Percentiles rank a stretch among this genome's conserved stretches.
Conservation (phyloP, 2,329 filamentous ascomycete genomes). For the Apiospora aurea region DNA sequence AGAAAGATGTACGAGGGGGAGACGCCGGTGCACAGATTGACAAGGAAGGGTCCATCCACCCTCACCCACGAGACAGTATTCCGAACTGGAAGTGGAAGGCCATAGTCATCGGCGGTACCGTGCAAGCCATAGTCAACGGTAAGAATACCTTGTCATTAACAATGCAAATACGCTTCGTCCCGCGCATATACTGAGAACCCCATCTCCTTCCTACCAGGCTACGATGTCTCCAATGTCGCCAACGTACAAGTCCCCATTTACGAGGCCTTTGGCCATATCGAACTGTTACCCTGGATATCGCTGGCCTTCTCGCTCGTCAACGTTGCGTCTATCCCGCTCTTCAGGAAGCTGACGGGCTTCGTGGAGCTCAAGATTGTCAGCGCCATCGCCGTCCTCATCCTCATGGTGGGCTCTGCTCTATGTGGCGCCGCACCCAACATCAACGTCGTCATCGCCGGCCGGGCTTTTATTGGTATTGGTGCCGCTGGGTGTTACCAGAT, state of each 20-base stretch:
- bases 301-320: constrained; percentile 45
- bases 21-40: not conserved
- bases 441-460: constrained; percentile 41
- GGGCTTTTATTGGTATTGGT: constrained; percentile 43
- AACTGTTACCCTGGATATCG: constrained; percentile 49
- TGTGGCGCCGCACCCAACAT: constrained; percentile 41
- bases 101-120: constrained; percentile 33
- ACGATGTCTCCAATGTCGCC: constrained; percentile 54
- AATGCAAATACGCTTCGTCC: not conserved
- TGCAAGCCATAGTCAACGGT: constrained; percentile 36
- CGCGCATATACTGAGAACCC: not conserved
- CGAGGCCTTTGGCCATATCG: constrained; percentile 51
- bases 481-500: constrained; percentile 42
- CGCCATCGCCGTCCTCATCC: constrained; percentile 37
- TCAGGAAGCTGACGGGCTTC: constrained; percentile 43
- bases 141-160: not conserved
- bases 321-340: constrained; percentile 44
- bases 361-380: constrained; percentile 43
- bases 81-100: constrained; percentile 33
- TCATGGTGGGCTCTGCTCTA: constrained; percentile 40
- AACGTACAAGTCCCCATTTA: constrained; percentile 66
- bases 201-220: constrained; percentile 38
- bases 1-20: not conserved
- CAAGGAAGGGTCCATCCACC: constrained; percentile 2
- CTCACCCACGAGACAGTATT: constrained; percentile 27